A percentile compares a stretch with the other conserved stretches of the same genome.
Conservation (phyloP, 768 basidiomycete genomes). For the Tubosaeta sp. region DNA sequence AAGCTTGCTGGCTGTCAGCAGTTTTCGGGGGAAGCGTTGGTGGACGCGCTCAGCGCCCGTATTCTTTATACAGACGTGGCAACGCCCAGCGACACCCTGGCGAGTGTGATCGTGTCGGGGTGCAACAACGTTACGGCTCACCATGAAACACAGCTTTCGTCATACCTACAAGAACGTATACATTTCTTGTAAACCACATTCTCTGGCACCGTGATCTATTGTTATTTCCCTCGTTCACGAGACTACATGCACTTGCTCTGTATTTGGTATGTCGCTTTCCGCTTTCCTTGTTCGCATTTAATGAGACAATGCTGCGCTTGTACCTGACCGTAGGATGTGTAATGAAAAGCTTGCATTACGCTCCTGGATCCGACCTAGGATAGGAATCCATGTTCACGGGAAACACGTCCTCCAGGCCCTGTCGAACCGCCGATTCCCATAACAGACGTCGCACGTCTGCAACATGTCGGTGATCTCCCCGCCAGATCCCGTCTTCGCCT, state of each 20-base stretch:
- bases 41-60: slow-evolving; percentile 48
- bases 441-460: slow-evolving; percentile 35
- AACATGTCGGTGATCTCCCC: slow-evolving; percentile 31
- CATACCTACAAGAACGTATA: slow-evolving; percentile 23
- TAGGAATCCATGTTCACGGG: slow-evolving; percentile 9
- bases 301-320: neutral
- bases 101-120: slow-evolving; percentile 21
- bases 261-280: neutral
- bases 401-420: slow-evolving; percentile 28
- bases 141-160: slow-evolving; percentile 23
- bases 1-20: slow-evolving; percentile 60
- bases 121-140: slow-evolving; percentile 18
- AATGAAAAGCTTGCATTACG: neutral
- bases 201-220: neutral
- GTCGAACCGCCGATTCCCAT: slow-evolving; percentile 37
- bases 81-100: slow-evolving; percentile 27
- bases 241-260: neutral
- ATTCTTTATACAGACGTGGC: slow-evolving; percentile 35
- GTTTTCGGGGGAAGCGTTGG: slow-evolving; percentile 54
- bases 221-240: slow-evolving; percentile 2
- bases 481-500: slow-evolving; percentile 33
- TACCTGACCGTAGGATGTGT: neutral
- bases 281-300: neutral
- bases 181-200: slow-evolving; percentile 20
- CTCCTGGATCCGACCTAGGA: neutral